Evolutionary conservation across 345 rosid species (phyloP).

Genomic region (Sapria himalayana): DNA sequence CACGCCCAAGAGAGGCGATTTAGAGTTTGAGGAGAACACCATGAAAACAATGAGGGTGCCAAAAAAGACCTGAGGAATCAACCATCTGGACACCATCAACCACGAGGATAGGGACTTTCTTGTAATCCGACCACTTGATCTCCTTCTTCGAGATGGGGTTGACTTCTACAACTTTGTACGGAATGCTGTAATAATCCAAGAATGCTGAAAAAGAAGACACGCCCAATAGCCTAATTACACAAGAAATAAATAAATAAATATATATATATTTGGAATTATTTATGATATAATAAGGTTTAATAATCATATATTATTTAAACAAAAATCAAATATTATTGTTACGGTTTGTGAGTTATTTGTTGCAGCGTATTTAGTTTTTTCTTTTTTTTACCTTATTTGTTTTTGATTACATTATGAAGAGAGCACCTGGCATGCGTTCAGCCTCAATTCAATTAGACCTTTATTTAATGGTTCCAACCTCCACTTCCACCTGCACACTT

Average conservation of each 20-base stretch:
- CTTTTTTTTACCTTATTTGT: no score
- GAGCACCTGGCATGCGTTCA: no score
- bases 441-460: no score
- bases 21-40: not conserved
- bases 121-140: constrained; percentile 89
- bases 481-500: no score
- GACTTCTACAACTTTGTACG: constrained; percentile 86
- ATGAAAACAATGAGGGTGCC: not conserved
- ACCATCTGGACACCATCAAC: constrained; percentile 75
- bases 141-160: constrained; percentile 76
- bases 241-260: not conserved
- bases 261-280: no score
- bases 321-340: no score
- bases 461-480: no score
- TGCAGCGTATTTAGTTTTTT: no score
- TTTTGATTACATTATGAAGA: no score
- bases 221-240: not conserved
- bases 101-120: constrained; percentile 73
- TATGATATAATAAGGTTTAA: no score
- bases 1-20: constrained; percentile 5
- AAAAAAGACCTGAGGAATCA: constrained; percentile 60
- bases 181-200: constrained; percentile 63
- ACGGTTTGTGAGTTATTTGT: no score
- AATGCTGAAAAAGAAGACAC: constrained; percentile 28
- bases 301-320: no score